A percentile compares a stretch with the other conserved stretches of the same genome.
Conservation (phyloP, 768 basidiomycete genomes). For the Amanita fuliginea region DNA sequence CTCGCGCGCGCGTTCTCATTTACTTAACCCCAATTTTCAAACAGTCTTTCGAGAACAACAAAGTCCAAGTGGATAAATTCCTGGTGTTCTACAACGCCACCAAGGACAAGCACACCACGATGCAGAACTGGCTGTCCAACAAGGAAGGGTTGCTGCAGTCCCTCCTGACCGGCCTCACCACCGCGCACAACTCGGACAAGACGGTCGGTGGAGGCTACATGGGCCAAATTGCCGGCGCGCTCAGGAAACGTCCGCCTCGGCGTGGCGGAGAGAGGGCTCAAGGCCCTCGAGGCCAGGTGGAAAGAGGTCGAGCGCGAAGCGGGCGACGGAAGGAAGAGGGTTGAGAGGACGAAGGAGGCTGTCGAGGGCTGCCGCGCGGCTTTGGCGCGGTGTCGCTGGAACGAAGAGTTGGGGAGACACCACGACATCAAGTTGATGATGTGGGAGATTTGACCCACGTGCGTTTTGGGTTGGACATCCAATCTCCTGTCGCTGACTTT, state of each 20-base stretch:
- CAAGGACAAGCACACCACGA: constrained; percentile 57
- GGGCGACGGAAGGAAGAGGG: constrained; percentile 57
- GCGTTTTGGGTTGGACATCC: too few species aligned
- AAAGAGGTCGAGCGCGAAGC: constrained; percentile 83
- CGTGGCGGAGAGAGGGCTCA: constrained; percentile 73
- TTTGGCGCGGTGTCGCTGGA: constrained; percentile 63
- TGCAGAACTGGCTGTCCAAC: constrained; percentile 50
- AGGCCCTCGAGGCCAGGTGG: constrained; percentile 63
- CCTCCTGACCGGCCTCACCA: constrained; percentile 84
- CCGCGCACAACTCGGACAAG: constrained; percentile 25
- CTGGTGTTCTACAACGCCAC: constrained; percentile 44
- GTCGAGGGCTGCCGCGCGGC: constrained; percentile 45
- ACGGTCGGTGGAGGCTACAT: constrained; percentile 84
- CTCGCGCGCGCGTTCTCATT: too few species aligned
- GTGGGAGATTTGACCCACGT: constrained; percentile 55
- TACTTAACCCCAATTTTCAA: constrained; percentile 13
- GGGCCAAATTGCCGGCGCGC: constrained; percentile 82
- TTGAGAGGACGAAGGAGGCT: constrained; percentile 46
- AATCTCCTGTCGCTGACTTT: too few species aligned
- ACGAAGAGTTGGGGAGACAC: constrained; percentile 57
- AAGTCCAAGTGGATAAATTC: constrained; percentile 43
- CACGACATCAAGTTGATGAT: constrained; percentile 38
- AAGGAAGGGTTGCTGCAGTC: constrained; percentile 93
- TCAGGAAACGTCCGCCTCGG: constrained; percentile 57
- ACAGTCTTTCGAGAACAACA: constrained; percentile 47